Evolutionary conservation across 148 eudicot genomes (phyloP).

Genomic region (Amaranthus cruentus): DNA sequence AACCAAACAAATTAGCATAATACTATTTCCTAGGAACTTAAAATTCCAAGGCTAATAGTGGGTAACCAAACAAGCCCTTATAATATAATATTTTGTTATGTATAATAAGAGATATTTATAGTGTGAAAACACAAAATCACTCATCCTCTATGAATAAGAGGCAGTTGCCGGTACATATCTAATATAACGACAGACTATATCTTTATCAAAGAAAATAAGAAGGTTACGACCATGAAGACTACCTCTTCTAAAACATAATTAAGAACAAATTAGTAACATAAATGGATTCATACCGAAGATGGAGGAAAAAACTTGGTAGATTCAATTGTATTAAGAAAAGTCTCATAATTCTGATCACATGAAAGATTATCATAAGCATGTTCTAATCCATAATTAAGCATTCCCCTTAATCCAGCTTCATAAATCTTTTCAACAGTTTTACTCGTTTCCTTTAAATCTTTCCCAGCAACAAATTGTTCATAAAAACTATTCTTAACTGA

Average conservation of each 20-base stretch:
- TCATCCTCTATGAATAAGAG: neutral
- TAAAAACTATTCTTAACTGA: conserved; percentile 45
- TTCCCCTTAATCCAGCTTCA: conserved; percentile 51
- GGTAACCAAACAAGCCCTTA: too few relatives aligned
- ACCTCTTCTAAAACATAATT: neutral
- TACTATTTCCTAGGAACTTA: too few relatives aligned
- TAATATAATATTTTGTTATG: too few relatives aligned
- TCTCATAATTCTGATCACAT: conserved; percentile 52
- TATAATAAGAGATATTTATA: too few relatives aligned
- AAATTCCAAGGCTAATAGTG: too few relatives aligned
- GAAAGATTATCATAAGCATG: conserved; percentile 59
- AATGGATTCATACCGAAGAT: conserved; percentile 48
- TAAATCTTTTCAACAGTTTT: conserved; percentile 36
- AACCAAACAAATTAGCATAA: too few relatives aligned
- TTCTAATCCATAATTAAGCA: conserved; percentile 81
- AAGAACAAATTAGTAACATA: neutral
- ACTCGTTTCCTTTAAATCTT: conserved; percentile 41
- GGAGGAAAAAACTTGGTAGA: conserved; percentile 41
- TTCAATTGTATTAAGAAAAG: conserved; percentile 49
- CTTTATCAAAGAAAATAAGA: neutral
- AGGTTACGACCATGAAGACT: neutral
- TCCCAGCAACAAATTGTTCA: conserved; percentile 79
- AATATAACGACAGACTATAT: too few relatives aligned
- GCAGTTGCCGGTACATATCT: too few relatives aligned
- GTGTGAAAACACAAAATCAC: too few relatives aligned